A percentile compares a stretch with the other conserved stretches of the same genome.
Evolutionary conservation across 352 stramenopile genomes (phyloP).

Genomic region (Pythium plurisporium): DNA sequence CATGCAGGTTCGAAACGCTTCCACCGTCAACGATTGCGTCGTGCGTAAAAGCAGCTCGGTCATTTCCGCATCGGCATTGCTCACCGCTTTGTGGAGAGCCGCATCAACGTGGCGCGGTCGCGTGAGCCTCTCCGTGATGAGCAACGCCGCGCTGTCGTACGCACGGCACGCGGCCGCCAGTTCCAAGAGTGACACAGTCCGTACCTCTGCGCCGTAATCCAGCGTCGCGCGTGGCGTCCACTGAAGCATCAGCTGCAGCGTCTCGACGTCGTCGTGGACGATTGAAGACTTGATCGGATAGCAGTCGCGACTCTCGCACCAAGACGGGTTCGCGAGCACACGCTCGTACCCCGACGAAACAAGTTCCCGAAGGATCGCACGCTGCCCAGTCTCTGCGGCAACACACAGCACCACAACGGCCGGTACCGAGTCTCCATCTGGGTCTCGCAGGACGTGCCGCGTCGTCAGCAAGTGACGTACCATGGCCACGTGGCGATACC

Average conservation of each 20-base stretch:
- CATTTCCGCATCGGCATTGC: background rate
- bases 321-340: background rate
- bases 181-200: background rate
- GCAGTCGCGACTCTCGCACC: background rate
- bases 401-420: background rate
- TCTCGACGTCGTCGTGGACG: background rate
- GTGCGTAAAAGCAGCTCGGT: background rate
- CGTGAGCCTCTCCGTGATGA: background rate
- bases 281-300: background rate
- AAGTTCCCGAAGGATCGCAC: background rate
- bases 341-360: background rate
- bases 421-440: background rate
- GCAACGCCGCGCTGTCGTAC: no score
- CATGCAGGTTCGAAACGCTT: background rate
- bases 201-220: background rate
- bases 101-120: background rate
- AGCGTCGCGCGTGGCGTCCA: background rate
- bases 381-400: background rate
- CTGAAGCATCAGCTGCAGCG: background rate
- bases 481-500: background rate
- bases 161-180: background rate
- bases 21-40: background rate
- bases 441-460: background rate
- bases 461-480: background rate
- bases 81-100: background rate